Conservation (phyloP, 2,329 filamentous ascomycete genomes). For the Arthrobotrys sinensis region DNA sequence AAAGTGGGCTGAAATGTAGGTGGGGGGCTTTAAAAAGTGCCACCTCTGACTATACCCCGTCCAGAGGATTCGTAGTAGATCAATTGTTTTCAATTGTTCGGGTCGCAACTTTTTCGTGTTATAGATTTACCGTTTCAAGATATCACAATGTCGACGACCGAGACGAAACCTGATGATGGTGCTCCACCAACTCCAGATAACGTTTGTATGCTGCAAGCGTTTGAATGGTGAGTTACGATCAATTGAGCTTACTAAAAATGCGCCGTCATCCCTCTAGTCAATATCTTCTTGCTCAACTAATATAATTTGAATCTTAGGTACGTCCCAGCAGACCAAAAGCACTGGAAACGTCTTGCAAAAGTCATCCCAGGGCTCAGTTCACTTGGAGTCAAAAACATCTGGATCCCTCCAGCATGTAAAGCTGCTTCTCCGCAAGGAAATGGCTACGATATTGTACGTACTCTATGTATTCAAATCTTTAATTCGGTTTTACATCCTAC, state of each 20-base stretch:
- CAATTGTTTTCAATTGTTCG: conserved; percentile 30
- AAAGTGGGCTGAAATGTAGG: neutral
- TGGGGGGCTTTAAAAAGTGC: neutral
- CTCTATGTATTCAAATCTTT: conserved; percentile 61
- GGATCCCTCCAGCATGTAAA: conserved; percentile 82
- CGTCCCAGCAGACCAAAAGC: conserved; percentile 74
- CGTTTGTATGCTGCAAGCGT: conserved; percentile 75
- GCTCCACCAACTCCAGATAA: conserved; percentile 46
- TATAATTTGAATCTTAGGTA: conserved; percentile 69
- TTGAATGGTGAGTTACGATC: conserved; percentile 72
- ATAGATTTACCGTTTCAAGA: conserved; percentile 1
- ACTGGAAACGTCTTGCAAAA: conserved; percentile 74
- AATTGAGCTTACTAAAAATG: neutral
- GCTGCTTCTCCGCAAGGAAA: conserved; percentile 75
- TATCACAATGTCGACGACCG: conserved; percentile 3
- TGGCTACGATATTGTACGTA: conserved; percentile 74
- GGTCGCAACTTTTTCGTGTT: neutral
- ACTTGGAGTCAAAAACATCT: conserved; percentile 76
- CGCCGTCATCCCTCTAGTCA: neutral
- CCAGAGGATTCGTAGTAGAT: conserved; percentile 42
- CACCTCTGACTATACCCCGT: conserved; percentile 10
- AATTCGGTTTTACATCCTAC: neutral
- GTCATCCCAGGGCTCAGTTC: conserved; percentile 73
- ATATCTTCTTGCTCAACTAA: neutral
- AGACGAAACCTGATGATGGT: conserved; percentile 25